Percentiles rank a stretch among this genome's conserved stretches.
Conservation (phyloP, 768 basidiomycete species). For the Leucocoprinus leucothites region DNA sequence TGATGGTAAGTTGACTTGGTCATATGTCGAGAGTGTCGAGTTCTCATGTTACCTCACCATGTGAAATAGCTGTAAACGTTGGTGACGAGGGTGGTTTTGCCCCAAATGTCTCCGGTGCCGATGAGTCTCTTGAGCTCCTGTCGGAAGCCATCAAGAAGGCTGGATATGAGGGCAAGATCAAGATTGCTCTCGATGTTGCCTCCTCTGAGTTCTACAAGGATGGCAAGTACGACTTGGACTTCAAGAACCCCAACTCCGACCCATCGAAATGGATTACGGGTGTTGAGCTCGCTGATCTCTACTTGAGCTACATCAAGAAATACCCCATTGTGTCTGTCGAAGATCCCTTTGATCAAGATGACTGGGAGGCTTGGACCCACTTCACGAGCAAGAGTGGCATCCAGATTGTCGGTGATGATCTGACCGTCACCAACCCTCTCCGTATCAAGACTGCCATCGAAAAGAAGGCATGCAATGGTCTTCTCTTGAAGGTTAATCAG, state of each 20-base stretch:
- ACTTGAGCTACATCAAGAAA: slow-evolving; percentile 81
- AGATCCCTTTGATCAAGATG: slow-evolving; percentile 99
- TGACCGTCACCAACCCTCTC: slow-evolving; percentile 96
- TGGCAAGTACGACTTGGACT: slow-evolving; percentile 98
- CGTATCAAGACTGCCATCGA: slow-evolving; percentile 99
- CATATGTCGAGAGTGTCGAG: background rate
- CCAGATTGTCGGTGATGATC: slow-evolving; percentile 94
- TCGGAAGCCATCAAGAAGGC: slow-evolving; percentile 96
- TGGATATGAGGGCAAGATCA: slow-evolving; percentile 97
- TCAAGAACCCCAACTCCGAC: slow-evolving; percentile 99
- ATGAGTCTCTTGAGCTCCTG: slow-evolving; percentile 95
- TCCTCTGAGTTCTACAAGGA: slow-evolving; percentile 99
- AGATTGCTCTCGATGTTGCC: slow-evolving; percentile 97
- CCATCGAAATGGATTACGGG: slow-evolving; percentile 95
- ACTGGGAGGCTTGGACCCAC: slow-evolving; percentile 97
- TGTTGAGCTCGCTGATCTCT: slow-evolving; percentile 87
- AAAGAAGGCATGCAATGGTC: slow-evolving; percentile 99
- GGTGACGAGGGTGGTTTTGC: slow-evolving; percentile 99
- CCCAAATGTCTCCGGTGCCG: slow-evolving; percentile 95
- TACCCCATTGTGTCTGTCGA: slow-evolving; percentile 96
- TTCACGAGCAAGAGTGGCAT: slow-evolving; percentile 78
- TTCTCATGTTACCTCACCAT: slow-evolving; percentile 15
- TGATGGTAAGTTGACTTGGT: slow-evolving; percentile 61
- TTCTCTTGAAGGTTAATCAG: slow-evolving; percentile 99
- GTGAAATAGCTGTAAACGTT: slow-evolving; percentile 83